Percentiles rank a stretch among this genome's conserved stretches.
Evolutionary conservation across 108 stramenopile species (phyloP).

Genomic region (Nitzschia sp.): DNA sequence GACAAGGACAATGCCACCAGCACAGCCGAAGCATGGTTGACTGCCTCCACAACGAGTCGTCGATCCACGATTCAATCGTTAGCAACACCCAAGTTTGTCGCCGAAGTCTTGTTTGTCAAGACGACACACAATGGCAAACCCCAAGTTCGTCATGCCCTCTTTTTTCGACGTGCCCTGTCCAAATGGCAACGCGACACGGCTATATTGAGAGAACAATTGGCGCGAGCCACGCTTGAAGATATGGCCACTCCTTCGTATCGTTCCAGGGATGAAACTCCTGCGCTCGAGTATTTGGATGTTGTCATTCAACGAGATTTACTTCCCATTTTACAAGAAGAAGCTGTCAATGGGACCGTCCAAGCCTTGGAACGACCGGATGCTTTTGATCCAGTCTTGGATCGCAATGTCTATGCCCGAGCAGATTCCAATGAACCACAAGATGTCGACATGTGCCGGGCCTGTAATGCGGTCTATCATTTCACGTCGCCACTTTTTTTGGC

Average conservation of each 20-base stretch:
- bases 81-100: conserved; percentile 67
- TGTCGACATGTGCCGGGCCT: conserved; percentile 87
- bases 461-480: conserved; percentile 69
- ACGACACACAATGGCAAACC: conserved; percentile 63
- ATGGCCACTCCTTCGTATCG: conserved; percentile 58
- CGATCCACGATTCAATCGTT: conserved; percentile 55
- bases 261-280: conserved; percentile 51
- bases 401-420: conserved; percentile 64
- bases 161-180: conserved; percentile 71
- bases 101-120: conserved; percentile 69
- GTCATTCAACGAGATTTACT: conserved; percentile 78
- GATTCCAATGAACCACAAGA: conserved; percentile 74
- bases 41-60: conserved; percentile 24
- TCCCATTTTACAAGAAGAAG: conserved; percentile 87
- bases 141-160: conserved; percentile 76
- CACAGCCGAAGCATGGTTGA: conserved; percentile 25
- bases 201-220: conserved; percentile 57
- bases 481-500: conserved; percentile 85
- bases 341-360: conserved; percentile 77
- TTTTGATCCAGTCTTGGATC: conserved; percentile 78
- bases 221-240: conserved; percentile 70
- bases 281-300: conserved; percentile 74
- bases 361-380: conserved; percentile 84
- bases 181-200: conserved; percentile 67
- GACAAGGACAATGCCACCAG: conserved; percentile 21